Base-by-base conservation (phyloP, 2,329 filamentous ascomycete genomes). In the Clarireedia hainanense region DNA sequence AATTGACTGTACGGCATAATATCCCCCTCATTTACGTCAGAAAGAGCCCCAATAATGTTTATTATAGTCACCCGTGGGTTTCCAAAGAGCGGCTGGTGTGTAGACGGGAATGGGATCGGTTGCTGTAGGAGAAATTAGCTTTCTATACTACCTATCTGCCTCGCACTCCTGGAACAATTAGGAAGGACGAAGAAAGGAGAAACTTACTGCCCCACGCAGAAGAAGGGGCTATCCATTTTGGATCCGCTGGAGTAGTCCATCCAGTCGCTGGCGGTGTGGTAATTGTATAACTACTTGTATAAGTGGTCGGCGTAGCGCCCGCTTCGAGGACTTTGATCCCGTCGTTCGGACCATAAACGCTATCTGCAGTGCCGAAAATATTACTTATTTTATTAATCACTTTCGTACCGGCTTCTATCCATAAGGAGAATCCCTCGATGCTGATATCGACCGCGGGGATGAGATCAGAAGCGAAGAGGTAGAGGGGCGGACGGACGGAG, bases 341-440 rank as follows among this genome's bases (percentile, higher is more conserved):
- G 48, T 62, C 55, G 52, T 63, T 49, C 9, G 56, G 7, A 23
- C 61, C 58, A 23, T 70, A 66, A 14, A 61, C 64, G 24, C 66
- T 58, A 48, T 71, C 68, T 0, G 68, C 68, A 1, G 46, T 52
- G 2, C 70, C 70, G 45, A 71, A 72, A 1, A 72, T 60, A 40
- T 72, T 72, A 42, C 61, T 68, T 52, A 70, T 67, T 37, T 68
- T 62, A 50, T 72, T 71, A 0, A 70, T 56, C 2, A 70, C 58
- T 7, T 58, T 52, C 1, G 37, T 55, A 4, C 59, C 60, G 1
- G 51, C 58, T 14, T 67, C 59, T 6, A 70, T 72, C 71, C 69
- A 72, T n/a, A 73, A 52, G 14, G 60, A 57, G 47, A 73, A 68
- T n/a, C 68, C 61, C 10, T 67, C 61, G 1, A 72, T 58, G 0